Conservation (phyloP, 768 basidiomycete species). For the Agrocybe praecox region DNA sequence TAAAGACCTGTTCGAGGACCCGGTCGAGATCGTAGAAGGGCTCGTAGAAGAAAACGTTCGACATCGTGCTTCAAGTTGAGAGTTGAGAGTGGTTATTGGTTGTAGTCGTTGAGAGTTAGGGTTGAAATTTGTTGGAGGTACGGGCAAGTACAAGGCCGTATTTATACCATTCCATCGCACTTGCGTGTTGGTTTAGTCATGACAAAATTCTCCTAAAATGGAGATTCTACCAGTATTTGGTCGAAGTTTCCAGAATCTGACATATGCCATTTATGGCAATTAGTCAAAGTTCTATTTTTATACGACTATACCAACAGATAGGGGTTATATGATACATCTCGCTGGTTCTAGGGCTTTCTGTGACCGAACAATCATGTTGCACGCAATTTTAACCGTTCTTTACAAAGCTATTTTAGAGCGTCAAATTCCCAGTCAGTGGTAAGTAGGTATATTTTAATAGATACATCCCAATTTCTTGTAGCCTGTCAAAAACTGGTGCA, state of each 20-base stretch:
- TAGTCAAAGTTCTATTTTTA: background rate
- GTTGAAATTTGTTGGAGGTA: background rate
- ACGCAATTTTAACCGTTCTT: too few relatives aligned
- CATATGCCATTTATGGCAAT: background rate
- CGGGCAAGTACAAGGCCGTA: constrained; percentile 24
- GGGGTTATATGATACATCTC: too few relatives aligned
- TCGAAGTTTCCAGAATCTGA: background rate
- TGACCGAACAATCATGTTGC: too few relatives aligned
- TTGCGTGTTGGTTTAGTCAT: constrained; percentile 43
- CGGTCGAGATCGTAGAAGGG: constrained; percentile 48
- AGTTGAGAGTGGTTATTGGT: background rate
- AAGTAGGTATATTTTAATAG: too few relatives aligned
- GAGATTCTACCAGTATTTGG: background rate
- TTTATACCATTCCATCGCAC: constrained; percentile 53
- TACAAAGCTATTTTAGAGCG: too few relatives aligned
- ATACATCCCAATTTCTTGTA: too few relatives aligned
- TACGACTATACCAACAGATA: too few relatives aligned
- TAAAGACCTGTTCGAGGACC: constrained; percentile 36
- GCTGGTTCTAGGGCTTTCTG: too few relatives aligned
- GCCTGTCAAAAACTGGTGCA: too few relatives aligned
- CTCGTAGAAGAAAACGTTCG: constrained; percentile 41
- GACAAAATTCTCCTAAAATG: constrained; percentile 28
- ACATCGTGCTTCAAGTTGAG: constrained; percentile 10
- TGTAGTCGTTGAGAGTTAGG: background rate
- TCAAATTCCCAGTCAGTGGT: too few relatives aligned